A percentile compares a stretch with the other conserved stretches of the same genome.
These are phyloP conservation scores for Kluyveromyces sp. DNA, from an alignment of 1,139 yeast species.

Conservation along the genomic window DNA sequence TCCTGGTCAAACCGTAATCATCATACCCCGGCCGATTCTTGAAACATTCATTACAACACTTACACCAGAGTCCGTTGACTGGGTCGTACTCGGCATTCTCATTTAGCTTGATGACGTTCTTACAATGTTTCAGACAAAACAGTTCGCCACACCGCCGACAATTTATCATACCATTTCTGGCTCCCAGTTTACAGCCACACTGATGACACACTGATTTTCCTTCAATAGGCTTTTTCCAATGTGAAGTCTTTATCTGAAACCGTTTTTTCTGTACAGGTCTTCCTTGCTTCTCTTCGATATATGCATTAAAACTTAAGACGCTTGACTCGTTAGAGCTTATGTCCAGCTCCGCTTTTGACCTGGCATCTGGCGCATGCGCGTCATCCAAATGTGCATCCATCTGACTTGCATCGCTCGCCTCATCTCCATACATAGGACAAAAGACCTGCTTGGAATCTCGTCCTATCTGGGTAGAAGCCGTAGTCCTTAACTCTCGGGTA, in stretches of 20 bases:
- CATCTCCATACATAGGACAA: constrained; percentile 70
- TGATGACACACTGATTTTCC: constrained; percentile 32
- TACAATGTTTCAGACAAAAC: constrained; percentile 61
- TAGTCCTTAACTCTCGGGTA: constrained; percentile 11
- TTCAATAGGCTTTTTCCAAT: constrained; percentile 54
- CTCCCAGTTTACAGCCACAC: constrained; percentile 40
- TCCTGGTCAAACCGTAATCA: constrained; percentile 38
- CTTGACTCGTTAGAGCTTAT: constrained; percentile 15
- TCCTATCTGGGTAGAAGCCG: background rate
- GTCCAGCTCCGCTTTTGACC: constrained; percentile 17
- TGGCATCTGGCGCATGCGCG: constrained; percentile 41
- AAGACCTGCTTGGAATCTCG: constrained; percentile 11
- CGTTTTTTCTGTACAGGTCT: constrained; percentile 7
- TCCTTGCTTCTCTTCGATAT: constrained; percentile 1
- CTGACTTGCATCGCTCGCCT: constrained; percentile 49
- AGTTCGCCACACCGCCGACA: constrained; percentile 69
- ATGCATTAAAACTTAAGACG: constrained; percentile 11
- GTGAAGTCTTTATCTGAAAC: constrained; percentile 41
- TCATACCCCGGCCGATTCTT: constrained; percentile 47
- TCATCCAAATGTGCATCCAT: constrained; percentile 71
- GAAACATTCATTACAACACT: constrained; percentile 64
- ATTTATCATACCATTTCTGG: constrained; percentile 48
- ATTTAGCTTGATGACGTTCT: constrained; percentile 43
- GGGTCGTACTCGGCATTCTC: constrained; percentile 43
- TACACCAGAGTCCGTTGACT: constrained; percentile 53